Conservation (phyloP, 2,329 filamentous ascomycete species). For the Alternaria gaisen region DNA sequence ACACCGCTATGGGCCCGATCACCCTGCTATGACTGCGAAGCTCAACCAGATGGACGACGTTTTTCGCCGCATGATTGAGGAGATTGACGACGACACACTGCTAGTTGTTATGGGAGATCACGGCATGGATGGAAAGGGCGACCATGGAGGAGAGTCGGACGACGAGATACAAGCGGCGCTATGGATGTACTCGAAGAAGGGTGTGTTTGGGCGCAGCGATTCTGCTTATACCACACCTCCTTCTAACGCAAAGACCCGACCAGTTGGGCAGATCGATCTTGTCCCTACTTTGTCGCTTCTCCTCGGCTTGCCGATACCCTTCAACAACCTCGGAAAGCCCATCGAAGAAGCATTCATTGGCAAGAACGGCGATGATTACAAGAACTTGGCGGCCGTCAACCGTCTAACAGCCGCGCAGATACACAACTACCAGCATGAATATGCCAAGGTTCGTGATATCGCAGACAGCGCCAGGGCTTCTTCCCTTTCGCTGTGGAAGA, state of each 20-base stretch:
- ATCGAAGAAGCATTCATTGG: slow-evolving; percentile 94
- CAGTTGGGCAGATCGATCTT: slow-evolving; percentile 88
- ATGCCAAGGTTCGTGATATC: slow-evolving; percentile 76
- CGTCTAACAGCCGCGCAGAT: slow-evolving; percentile 85
- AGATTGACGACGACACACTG: slow-evolving; percentile 84
- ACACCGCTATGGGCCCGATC: slow-evolving; percentile 92
- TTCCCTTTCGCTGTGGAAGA: slow-evolving; percentile 67
- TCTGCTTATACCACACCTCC: slow-evolving; percentile 66
- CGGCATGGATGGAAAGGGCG: slow-evolving; percentile 96
- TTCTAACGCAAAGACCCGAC: slow-evolving; percentile 76
- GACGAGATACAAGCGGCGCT: slow-evolving; percentile 93
- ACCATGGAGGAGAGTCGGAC: slow-evolving; percentile 97
- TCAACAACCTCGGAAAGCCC: slow-evolving; percentile 91
- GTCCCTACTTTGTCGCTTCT: slow-evolving; percentile 91
- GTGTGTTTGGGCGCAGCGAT: slow-evolving; percentile 80
- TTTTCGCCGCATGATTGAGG: slow-evolving; percentile 73
- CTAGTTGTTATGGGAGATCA: slow-evolving; percentile 99
- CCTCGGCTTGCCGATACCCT: slow-evolving; percentile 90
- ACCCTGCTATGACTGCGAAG: slow-evolving; percentile 90
- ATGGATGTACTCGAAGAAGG: slow-evolving; percentile 97
- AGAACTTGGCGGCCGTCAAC: slow-evolving; percentile 79
- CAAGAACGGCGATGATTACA: slow-evolving; percentile 72
- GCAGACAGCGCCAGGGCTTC: slow-evolving; percentile 67
- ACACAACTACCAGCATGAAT: slow-evolving; percentile 85
- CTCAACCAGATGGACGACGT: slow-evolving; percentile 89